Evolutionary conservation across 2,329 filamentous ascomycete genomes (phyloP).

Genomic region (Aureobasidium namibiae): DNA sequence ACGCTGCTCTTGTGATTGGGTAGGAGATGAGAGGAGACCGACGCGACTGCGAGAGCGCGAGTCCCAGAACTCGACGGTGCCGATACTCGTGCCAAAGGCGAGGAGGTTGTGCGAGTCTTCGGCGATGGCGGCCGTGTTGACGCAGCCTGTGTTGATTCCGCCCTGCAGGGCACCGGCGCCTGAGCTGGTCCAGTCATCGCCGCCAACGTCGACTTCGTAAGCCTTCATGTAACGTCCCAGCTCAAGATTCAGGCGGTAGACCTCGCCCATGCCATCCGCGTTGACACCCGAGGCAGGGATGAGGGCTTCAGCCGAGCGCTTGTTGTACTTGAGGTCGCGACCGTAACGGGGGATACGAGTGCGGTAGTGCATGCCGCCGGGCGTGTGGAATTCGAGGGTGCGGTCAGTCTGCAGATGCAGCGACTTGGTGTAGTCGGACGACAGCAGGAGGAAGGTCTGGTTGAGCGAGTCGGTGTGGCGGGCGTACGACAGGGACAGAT

Average conservation of each 20-base stretch:
- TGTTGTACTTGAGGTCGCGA: conserved; percentile 78
- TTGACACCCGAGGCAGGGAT: conserved; percentile 84
- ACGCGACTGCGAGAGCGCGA: conserved; percentile 73
- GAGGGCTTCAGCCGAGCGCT: conserved; percentile 72
- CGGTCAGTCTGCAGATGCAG: conserved; percentile 89
- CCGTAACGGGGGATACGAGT: conserved; percentile 90
- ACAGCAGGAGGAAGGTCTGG: conserved; percentile 80
- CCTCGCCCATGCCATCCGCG: conserved; percentile 76
- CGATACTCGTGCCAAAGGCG: conserved; percentile 87
- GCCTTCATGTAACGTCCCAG: conserved; percentile 88
- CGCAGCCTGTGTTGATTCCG: conserved; percentile 73
- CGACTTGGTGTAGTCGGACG: conserved; percentile 87
- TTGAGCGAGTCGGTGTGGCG: conserved; percentile 90
- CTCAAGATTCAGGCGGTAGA: conserved; percentile 87
- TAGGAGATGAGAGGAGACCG: conserved; percentile 59
- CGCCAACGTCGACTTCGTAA: conserved; percentile 83
- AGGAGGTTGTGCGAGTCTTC: conserved; percentile 83
- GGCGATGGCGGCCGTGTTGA: conserved; percentile 81
- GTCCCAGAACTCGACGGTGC: conserved; percentile 98
- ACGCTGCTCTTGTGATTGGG: conserved; percentile 30
- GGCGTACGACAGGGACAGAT: conserved; percentile 86
- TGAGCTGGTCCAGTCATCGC: conserved; percentile 60
- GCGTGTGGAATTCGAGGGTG: conserved; percentile 86
- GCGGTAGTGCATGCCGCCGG: conserved; percentile 77
- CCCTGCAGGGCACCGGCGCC: conserved; percentile 75